Base-by-base conservation (phyloP, 805 yeast species). In the Candida rishiriensis region DNA sequence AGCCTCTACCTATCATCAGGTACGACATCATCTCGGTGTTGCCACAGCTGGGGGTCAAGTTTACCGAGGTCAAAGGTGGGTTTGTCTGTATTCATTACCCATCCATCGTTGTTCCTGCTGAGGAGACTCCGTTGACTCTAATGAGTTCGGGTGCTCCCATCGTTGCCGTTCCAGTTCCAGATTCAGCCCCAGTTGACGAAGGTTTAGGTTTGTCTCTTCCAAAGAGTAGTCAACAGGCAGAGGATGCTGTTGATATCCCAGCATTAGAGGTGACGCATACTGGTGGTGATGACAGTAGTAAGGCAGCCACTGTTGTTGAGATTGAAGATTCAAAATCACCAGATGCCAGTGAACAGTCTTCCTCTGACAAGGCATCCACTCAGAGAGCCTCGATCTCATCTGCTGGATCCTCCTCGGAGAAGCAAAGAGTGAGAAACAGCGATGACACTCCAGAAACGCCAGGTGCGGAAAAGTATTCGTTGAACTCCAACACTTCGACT, bases 1-100 rank as follows among this genome's bases (percentile, higher is more conserved):
- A 88, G 56, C 93, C 96, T 15, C 72, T 91, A 44, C 90, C 95
- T 11, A 85, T 87, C 50, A 89, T 90, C 45, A 78, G 97, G 43
- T 81, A 85, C 58, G 90, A 86, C 60, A 81, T 90, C 34, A 85
- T 90, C 28, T 75, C 80, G 16, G 91, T 85, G 1, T 73, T 90
- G 60, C 81, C 80, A 15, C 79, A 79, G 50, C 71, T 88, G 59
- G 88, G 88, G 26, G 93, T 91, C 39, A 79, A 81, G 47, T 90
- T 76, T 62, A 85, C 83, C 49, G 98, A 90, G 65, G 95, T 90
- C 17, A 85, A 85, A 58, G 97, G 98, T 46, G 98, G 97, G 0
- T 90, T 91, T 62, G 76, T 88, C 18, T 90, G 98, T 69, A 74
- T 80, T 10, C 89, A 85, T 57, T 69, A 76, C 31, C 75, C 83